A percentile compares a stretch with the other conserved stretches of the same genome.
Evolutionary conservation across 2,329 filamentous ascomycete species (phyloP).

Genomic region (Sporothrix humicola): DNA sequence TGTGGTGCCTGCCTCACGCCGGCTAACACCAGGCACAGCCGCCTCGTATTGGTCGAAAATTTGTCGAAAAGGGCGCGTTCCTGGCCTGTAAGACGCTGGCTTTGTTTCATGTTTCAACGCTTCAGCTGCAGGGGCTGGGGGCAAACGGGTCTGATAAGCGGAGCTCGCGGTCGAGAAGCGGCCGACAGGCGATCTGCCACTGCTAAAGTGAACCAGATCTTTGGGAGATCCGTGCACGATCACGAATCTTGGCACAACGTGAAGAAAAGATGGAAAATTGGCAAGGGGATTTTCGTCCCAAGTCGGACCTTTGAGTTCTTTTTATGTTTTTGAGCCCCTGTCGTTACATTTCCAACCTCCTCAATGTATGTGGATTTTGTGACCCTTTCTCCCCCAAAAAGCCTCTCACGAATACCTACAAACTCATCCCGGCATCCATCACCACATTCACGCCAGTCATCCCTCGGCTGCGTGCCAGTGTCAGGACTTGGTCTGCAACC

Average conservation of each 20-base stretch:
- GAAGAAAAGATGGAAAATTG: background rate
- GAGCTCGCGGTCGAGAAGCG: background rate
- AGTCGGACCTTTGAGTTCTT: background rate
- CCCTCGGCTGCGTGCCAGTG: slow-evolving; percentile 31
- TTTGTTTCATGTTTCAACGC: slow-evolving; percentile 29
- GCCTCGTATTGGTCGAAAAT: background rate
- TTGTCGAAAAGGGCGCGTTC: background rate
- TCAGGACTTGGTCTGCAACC: slow-evolving; percentile 35
- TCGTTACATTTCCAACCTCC: background rate
- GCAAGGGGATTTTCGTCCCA: background rate
- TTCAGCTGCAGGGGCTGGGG: slow-evolving; percentile 26
- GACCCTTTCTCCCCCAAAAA: too few species aligned
- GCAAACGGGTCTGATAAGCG: slow-evolving; percentile 9
- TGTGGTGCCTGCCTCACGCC: background rate
- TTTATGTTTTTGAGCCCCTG: background rate
- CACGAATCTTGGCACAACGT: slow-evolving; percentile 12
- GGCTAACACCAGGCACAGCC: too few species aligned
- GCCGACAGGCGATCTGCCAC: slow-evolving; percentile 4
- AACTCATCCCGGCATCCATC: slow-evolving; percentile 33
- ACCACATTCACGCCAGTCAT: slow-evolving; percentile 36
- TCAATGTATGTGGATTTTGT: background rate
- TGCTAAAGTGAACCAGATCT: background rate
- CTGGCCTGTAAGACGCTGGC: slow-evolving; percentile 15
- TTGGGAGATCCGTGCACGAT: background rate
- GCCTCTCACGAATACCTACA: background rate